Conservation (phyloP, 768 basidiomycete genomes). For the Neoboletus brunneissimus region DNA sequence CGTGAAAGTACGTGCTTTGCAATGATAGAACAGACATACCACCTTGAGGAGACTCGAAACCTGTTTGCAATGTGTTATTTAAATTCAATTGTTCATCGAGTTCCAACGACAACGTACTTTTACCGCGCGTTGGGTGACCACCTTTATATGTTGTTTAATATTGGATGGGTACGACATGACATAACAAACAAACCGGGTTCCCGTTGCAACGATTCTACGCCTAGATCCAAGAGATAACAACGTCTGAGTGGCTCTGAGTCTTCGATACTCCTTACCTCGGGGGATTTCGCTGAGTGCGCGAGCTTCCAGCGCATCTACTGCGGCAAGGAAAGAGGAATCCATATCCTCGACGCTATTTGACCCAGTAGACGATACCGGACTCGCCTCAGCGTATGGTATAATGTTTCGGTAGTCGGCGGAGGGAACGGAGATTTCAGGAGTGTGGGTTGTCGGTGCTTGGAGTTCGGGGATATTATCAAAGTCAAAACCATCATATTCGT, state of each 20-base stretch:
- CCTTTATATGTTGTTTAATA: constrained; percentile 4
- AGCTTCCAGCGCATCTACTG: constrained; percentile 49
- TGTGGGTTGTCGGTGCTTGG: constrained; percentile 10
- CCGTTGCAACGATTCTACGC: background rate
- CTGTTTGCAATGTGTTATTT: background rate
- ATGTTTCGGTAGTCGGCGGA: background rate
- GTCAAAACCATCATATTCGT: constrained; percentile 50
- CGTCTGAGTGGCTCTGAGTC: background rate
- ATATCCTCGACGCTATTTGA: constrained; percentile 15
- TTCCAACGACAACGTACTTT: constrained; percentile 9
- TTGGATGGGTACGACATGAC: background rate
- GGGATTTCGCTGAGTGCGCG: constrained; percentile 16
- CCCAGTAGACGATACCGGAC: constrained; percentile 9
- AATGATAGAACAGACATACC: constrained; percentile 19
- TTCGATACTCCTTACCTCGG: constrained; percentile 9
- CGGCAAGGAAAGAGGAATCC: constrained; percentile 29
- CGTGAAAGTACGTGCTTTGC: background rate
- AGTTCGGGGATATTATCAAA: constrained; percentile 40
- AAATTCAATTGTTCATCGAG: background rate
- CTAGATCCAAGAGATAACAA: background rate
- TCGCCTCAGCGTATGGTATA: constrained; percentile 2
- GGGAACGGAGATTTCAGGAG: constrained; percentile 1
- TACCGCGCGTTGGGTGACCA: background rate
- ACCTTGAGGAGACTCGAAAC: background rate
- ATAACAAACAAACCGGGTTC: constrained; percentile 7